Percentiles rank a stretch among this genome's conserved stretches.
Conservation (phyloP, 257 asterid species). For the Schizonepeta tenuifolia region DNA sequence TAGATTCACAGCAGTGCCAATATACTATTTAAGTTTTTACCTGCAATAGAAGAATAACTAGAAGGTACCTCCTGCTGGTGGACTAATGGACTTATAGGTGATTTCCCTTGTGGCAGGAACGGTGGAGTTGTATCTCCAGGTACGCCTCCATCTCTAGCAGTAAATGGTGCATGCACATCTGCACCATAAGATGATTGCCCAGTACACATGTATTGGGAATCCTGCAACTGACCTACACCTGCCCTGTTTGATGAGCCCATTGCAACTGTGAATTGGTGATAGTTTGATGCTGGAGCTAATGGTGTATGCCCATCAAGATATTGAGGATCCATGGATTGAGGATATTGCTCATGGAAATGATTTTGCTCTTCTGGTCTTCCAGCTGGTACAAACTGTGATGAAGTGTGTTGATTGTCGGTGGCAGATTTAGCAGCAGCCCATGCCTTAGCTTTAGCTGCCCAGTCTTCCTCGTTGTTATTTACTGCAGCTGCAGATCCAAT, state of each 20-base stretch:
- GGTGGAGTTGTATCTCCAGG: constrained; percentile 59
- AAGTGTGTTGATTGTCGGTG: constrained; percentile 62
- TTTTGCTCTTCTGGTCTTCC: constrained; percentile 65
- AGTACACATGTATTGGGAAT: constrained; percentile 47
- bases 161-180: constrained; percentile 43
- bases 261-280: constrained; percentile 55
- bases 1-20: constrained; percentile 54
- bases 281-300: constrained; percentile 50
- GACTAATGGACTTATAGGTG: constrained; percentile 65
- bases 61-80: constrained; percentile 99
- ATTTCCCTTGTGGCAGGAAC: constrained; percentile 56
- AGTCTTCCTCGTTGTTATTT: constrained; percentile 74
- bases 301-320: constrained; percentile 44
- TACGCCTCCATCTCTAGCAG: constrained; percentile 59
- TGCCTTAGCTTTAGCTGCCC: constrained; percentile 98
- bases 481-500: constrained; percentile 49
- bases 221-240: constrained; percentile 49
- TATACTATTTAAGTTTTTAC: constrained; percentile 68
- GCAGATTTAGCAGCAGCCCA: constrained; percentile 93
- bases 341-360: constrained; percentile 52
- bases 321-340: constrained; percentile 60
- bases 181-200: constrained; percentile 58
- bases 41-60: constrained; percentile 99
- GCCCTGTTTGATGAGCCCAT: constrained; percentile 46
- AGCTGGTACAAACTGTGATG: constrained; percentile 51